Percentiles rank a stretch among this genome's conserved stretches.
Evolutionary conservation across 1,284 basidiomycete species (phyloP).

Genomic region (Sporisorium exsertum): DNA sequence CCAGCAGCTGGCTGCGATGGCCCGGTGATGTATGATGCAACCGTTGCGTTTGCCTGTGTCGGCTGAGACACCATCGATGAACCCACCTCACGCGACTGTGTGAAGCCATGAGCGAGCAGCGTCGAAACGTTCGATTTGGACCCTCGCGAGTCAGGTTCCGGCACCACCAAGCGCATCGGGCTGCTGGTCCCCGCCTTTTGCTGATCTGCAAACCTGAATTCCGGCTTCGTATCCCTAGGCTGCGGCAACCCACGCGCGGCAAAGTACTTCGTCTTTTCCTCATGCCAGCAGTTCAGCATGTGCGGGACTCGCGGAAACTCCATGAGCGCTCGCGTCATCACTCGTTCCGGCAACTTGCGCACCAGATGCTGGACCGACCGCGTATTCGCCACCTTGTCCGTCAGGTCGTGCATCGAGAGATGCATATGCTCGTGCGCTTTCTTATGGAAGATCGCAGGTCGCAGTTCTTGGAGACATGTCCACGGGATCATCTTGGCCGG

Average conservation of each 20-base stretch:
- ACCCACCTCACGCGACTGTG: slow-evolving; percentile 2
- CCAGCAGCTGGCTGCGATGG: neutral
- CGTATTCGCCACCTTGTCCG: slow-evolving; percentile 25
- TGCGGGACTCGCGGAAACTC: slow-evolving; percentile 44
- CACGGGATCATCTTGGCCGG: slow-evolving; percentile 41
- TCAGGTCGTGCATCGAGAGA: slow-evolving; percentile 28
- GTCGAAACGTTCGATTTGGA: slow-evolving; percentile 3
- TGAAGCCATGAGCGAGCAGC: slow-evolving; percentile 1
- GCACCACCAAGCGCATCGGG: neutral
- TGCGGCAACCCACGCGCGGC: slow-evolving; percentile 10
- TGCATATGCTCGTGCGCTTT: slow-evolving; percentile 20
- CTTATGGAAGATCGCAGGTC: slow-evolving; percentile 28
- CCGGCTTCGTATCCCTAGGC: slow-evolving; percentile 34
- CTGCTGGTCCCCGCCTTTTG: neutral
- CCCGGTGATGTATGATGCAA: neutral
- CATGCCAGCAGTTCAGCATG: slow-evolving; percentile 40
- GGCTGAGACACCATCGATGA: neutral
- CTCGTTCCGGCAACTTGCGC: slow-evolving; percentile 20
- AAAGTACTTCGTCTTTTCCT: slow-evolving; percentile 35
- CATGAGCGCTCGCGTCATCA: slow-evolving; percentile 35
- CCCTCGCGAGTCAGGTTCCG: neutral
- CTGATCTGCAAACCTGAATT: slow-evolving; percentile 31
- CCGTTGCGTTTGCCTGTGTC: neutral
- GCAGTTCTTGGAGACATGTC: slow-evolving; percentile 31
- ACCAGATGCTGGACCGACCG: slow-evolving; percentile 18